Conservation (phyloP, 805 yeast genomes). For the Starmera caribaea region DNA sequence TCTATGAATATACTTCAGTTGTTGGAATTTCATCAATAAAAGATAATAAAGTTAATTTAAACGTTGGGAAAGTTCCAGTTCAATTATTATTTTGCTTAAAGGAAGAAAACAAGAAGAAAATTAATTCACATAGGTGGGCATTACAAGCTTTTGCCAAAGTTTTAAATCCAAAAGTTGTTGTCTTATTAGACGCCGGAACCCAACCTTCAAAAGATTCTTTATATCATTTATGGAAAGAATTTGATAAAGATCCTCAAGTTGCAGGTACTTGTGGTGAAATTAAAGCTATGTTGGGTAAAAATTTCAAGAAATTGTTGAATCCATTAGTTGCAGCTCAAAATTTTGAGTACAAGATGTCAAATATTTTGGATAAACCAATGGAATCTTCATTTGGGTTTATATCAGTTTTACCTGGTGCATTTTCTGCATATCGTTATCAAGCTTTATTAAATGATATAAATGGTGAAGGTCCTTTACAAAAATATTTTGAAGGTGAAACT, state of each 20-base stretch:
- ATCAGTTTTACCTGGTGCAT: constrained; percentile 93
- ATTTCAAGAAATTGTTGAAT: constrained; percentile 47
- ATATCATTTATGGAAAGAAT: constrained; percentile 84
- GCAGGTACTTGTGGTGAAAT: constrained; percentile 99
- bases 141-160: constrained; percentile 85
- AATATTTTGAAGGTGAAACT: constrained; percentile 88
- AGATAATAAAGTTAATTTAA: constrained; percentile 55
- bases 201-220: constrained; percentile 79
- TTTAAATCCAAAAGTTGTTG: constrained; percentile 73
- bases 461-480: constrained; percentile 80
- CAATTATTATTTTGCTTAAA: constrained; percentile 86
- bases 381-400: constrained; percentile 93
- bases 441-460: constrained; percentile 60
- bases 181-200: constrained; percentile 90
- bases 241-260: constrained; percentile 62
- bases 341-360: constrained; percentile 93
- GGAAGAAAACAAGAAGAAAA: constrained; percentile 81
- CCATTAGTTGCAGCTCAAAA: constrained; percentile 95
- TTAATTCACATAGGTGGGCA: constrained; percentile 96
- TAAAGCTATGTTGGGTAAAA: constrained; percentile 69
- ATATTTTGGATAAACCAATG: constrained; percentile 90
- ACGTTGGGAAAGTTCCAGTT: constrained; percentile 66
- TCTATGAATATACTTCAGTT: constrained; percentile 89
- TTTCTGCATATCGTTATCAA: constrained; percentile 82
- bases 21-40: constrained; percentile 69